Evolutionary conservation across 2,329 filamentous ascomycete genomes (phyloP).

Genomic region (Sphaerulina populicola): DNA sequence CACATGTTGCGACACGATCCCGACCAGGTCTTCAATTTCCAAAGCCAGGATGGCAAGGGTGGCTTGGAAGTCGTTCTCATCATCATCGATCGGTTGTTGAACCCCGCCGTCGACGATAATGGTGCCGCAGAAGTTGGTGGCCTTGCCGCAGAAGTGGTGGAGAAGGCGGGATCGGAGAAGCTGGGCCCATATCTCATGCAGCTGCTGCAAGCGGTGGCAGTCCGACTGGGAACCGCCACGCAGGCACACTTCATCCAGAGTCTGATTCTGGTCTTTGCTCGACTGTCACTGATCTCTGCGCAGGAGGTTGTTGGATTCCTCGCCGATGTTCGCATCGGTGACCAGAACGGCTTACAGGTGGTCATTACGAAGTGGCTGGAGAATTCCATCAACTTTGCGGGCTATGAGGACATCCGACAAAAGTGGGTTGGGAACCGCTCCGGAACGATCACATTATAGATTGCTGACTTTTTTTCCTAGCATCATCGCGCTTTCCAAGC

Average conservation of each 20-base stretch:
- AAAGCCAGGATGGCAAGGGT: constrained; percentile 66
- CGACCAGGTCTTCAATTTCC: constrained; percentile 80
- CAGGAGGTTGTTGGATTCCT: constrained; percentile 89
- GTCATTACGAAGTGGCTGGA: constrained; percentile 94
- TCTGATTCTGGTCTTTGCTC: constrained; percentile 87
- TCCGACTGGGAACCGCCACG: constrained; percentile 70
- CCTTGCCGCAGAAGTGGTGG: constrained; percentile 85
- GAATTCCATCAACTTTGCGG: constrained; percentile 94
- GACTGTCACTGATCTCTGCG: constrained; percentile 74
- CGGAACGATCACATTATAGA: neutral
- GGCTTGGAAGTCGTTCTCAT: constrained; percentile 82
- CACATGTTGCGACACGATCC: constrained; percentile 85
- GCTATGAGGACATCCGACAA: constrained; percentile 93
- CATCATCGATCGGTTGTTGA: constrained; percentile 84
- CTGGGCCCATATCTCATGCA: constrained; percentile 85
- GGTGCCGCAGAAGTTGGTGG: constrained; percentile 93
- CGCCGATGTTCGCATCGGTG: constrained; percentile 69
- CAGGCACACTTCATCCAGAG: constrained; percentile 91
- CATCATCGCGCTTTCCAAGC: constrained; percentile 83
- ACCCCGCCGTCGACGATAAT: constrained; percentile 78
- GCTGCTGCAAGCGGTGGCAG: constrained; percentile 80
- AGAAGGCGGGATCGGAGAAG: constrained; percentile 85
- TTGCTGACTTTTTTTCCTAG: constrained; percentile 38
- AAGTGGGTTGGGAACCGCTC: constrained; percentile 55
- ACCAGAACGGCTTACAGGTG: constrained; percentile 73